Base-by-base conservation (phyloP, 371 early-diverging fungal species). In the Mortierella sp. region DNA sequence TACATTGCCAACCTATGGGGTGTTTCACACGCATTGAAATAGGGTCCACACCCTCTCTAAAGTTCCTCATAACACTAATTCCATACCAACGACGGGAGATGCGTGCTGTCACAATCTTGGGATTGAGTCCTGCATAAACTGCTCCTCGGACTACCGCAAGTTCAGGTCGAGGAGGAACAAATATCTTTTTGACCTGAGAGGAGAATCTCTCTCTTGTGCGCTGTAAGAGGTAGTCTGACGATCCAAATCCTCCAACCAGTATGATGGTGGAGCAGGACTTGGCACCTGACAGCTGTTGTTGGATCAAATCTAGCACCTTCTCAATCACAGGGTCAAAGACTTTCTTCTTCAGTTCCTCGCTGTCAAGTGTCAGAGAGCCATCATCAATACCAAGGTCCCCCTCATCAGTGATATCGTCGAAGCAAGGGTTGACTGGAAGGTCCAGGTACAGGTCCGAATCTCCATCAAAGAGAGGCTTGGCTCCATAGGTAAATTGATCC, bases 291-390 rank as follows among this genome's bases (percentile, higher is more conserved):
- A 90, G 75, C 72, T 90, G 90, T 26, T 85, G 83, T 61, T 88
- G 86, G 21, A 90, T 88, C 26, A 89, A 60, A 28, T 84, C 80
- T 60, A 89, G 68, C 18, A 88, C 86, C 66, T 86, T 81, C 21
- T 84, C 81, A 43, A 88, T 83, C 9, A 90, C 86, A 21, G 89
- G 90, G 60, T 90, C 90, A 81, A 90, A 90, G 52, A 90, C 74
- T 53, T 74, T 69, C 15, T 64, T 26, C 61, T 68, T 68, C 60
- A 87, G 86, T 18, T 82, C 81, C 47, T 82, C 37, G 9, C 37
- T 5, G 9, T 37, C 37, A 9, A 37, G 37, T 9, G 5, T 37
- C 37, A 37, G 37, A 3, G 3, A 3, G 3, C 37, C 82, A 6
- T 74, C 80, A 26, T 85, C 75, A 47, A 84, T 81, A 60, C 87